Evolutionary conservation across 768 basidiomycete genomes (phyloP).

Genomic region (Calocybe gangraenosa): DNA sequence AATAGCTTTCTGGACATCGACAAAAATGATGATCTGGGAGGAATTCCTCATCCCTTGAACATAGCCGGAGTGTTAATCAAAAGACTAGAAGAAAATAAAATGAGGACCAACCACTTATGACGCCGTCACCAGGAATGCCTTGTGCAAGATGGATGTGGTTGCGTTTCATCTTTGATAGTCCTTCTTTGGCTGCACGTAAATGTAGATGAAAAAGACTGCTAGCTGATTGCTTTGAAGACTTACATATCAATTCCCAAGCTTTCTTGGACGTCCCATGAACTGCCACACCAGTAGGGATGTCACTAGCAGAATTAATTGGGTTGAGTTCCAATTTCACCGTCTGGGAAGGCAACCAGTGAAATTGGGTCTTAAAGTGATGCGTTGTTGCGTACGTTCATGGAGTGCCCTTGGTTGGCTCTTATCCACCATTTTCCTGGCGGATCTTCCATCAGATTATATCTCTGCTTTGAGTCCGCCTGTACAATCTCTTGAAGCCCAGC

Average conservation of each 20-base stretch:
- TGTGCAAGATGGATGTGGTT: constrained; percentile 95
- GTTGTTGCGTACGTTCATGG: constrained; percentile 56
- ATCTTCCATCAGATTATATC: constrained; percentile 59
- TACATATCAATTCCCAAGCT: constrained; percentile 75
- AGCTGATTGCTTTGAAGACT: constrained; percentile 11
- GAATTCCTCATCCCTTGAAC: constrained; percentile 72
- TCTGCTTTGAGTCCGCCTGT: constrained; percentile 57
- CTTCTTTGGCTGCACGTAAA: constrained; percentile 47
- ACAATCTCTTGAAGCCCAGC: constrained; percentile 59
- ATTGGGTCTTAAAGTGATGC: no score
- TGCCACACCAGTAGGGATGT: constrained; percentile 67
- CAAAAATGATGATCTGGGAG: constrained; percentile 77
- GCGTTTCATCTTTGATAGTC: constrained; percentile 79
- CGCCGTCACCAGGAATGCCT: constrained; percentile 57
- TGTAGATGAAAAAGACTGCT: neutral
- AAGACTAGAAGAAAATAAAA: neutral
- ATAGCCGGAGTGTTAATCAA: neutral
- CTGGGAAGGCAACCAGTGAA: constrained; percentile 30
- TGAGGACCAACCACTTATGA: constrained; percentile 65
- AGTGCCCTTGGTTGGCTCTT: constrained; percentile 88
- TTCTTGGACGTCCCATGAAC: constrained; percentile 74
- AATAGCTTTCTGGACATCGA: constrained; percentile 70
- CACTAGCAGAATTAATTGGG: constrained; percentile 48
- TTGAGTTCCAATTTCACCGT: constrained; percentile 63
- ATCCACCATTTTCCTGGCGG: constrained; percentile 73